phyloP scores from a whole-genome alignment of 108 stramenopile species.

The Nannochloropsis oceanica region DNA sequence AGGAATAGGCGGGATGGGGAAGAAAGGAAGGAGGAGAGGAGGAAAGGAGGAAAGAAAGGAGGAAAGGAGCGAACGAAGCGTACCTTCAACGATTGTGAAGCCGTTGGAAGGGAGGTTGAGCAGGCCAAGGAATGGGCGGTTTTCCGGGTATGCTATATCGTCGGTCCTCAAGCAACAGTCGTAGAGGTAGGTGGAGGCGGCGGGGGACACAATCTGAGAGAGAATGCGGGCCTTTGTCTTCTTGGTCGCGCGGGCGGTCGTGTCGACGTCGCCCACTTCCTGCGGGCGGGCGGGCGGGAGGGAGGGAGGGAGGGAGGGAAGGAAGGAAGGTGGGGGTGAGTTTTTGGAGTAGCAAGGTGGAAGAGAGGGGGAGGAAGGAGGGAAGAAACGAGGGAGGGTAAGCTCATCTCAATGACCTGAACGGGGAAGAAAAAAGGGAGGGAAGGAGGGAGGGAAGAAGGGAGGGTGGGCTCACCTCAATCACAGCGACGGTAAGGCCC shows the following conservation, averaged over 20 bases:
- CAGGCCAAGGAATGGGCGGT: slow-evolving; percentile 28
- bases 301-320: not conserved
- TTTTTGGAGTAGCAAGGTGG: not conserved
- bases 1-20: no score
- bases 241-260: slow-evolving; percentile 5
- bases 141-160: slow-evolving; percentile 33
- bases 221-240: slow-evolving; percentile 19
- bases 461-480: slow-evolving; percentile 48
- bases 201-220: slow-evolving; percentile 73
- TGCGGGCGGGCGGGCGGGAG: not conserved
- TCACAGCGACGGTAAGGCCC: slow-evolving; percentile 77
- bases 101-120: not conserved
- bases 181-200: slow-evolving; percentile 76
- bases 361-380: not conserved
- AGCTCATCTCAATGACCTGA: no score
- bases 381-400: not conserved
- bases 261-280: not conserved
- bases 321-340: not conserved
- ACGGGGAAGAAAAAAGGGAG: not conserved
- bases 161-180: slow-evolving; percentile 37
- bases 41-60: not conserved
- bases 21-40: no score
- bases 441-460: not conserved
- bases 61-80: not conserved
- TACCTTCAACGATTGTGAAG: slow-evolving; percentile 14